Conservation (phyloP, 2,329 filamentous ascomycete species). For the Fusarium sp. region DNA sequence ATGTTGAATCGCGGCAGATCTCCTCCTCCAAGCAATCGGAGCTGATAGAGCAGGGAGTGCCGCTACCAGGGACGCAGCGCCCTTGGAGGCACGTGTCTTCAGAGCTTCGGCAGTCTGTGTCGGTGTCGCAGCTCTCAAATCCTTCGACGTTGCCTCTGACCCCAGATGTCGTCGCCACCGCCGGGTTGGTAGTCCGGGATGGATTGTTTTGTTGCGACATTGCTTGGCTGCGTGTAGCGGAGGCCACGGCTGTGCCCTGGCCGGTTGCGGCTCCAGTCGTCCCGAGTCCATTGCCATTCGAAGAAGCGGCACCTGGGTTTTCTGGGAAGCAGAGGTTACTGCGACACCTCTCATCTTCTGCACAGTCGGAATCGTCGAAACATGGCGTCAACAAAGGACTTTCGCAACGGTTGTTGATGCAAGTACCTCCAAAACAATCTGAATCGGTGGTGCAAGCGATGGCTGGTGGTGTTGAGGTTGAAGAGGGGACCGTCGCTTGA, state of each 20-base stretch:
- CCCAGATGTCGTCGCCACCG: not conserved
- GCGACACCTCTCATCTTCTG: not conserved
- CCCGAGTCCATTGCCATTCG: not conserved
- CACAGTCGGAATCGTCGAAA: not conserved
- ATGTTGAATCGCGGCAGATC: not conserved
- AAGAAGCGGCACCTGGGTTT: not conserved
- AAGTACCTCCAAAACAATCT: not conserved
- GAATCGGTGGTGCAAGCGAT: not conserved
- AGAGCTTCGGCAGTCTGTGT: not conserved
- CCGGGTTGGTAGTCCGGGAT: not conserved
- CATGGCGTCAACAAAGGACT: not conserved
- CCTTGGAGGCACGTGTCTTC: not conserved
- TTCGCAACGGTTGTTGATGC: not conserved
- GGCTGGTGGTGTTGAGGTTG: not conserved
- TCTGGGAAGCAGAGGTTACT: not conserved
- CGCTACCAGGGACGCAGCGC: not conserved
- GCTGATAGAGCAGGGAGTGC: not conserved
- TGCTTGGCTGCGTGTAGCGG: not conserved
- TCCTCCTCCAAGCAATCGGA: not conserved
- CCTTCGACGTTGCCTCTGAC: not conserved
- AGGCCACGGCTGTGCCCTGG: not conserved
- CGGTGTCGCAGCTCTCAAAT: not conserved
- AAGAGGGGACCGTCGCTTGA: not conserved
- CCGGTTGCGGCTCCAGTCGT: not conserved
- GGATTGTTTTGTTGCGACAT: not conserved